A percentile compares a stretch with the other conserved stretches of the same genome.
phyloP scores from a whole-genome alignment of 805 yeast genomes.

The Lachancea nothofagi region DNA sequence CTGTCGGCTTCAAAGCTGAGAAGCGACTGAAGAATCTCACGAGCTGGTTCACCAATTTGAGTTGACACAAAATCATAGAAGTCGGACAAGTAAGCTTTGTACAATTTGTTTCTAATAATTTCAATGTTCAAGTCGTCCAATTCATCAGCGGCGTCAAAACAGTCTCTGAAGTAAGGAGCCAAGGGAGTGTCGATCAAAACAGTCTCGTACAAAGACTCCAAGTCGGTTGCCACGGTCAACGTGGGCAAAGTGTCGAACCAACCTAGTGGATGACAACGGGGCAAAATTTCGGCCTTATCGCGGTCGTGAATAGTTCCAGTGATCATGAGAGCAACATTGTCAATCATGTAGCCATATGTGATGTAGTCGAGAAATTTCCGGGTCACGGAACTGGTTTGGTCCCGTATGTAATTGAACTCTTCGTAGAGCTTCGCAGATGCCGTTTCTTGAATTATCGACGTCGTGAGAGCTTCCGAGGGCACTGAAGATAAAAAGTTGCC shows the following conservation, averaged over 20 bases:
- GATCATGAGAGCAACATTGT: constrained; percentile 90
- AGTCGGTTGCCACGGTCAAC: constrained; percentile 87
- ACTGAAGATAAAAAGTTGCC: constrained; percentile 83
- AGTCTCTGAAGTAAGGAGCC: constrained; percentile 92
- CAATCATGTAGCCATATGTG: constrained; percentile 97
- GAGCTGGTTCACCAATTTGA: constrained; percentile 67
- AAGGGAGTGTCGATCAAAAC: constrained; percentile 95
- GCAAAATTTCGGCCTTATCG: constrained; percentile 80
- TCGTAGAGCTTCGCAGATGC: constrained; percentile 68
- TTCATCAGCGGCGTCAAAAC: constrained; percentile 78
- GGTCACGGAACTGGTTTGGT: constrained; percentile 77
- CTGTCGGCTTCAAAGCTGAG: constrained; percentile 92
- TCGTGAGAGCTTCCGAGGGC: constrained; percentile 69
- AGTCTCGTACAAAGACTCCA: constrained; percentile 85
- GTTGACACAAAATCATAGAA: constrained; percentile 60
- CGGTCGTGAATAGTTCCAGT: constrained; percentile 96
- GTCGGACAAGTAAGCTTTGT: constrained; percentile 89
- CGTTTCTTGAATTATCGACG: constrained; percentile 77
- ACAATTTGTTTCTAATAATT: constrained; percentile 83
- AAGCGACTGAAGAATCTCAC: constrained; percentile 71
- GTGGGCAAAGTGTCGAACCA: constrained; percentile 99
- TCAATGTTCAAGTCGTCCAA: constrained; percentile 94
- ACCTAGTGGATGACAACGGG: constrained; percentile 93
- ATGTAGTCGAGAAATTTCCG: constrained; percentile 85
- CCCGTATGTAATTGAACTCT: constrained; percentile 79